Base-by-base conservation (phyloP, 2,329 filamentous ascomycete species). In the Sordariomycetes sp. region DNA sequence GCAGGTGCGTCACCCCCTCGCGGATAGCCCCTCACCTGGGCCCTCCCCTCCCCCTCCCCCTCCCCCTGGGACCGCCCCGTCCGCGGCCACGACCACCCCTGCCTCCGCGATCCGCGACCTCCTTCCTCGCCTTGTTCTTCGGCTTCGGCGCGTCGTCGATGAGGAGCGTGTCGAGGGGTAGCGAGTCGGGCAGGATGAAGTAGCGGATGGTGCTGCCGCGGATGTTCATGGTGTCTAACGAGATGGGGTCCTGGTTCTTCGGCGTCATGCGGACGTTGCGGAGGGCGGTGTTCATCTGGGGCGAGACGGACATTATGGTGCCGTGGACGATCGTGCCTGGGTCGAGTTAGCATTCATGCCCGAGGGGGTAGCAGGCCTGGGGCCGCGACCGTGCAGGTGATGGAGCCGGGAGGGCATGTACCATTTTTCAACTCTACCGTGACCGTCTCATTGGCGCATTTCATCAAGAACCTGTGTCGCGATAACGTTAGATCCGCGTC, bases 41-140 rank as follows among this genome's bases (percentile, higher is more conserved):
- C 11, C n/a, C 52, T 53, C 55, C 61, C 59, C 61, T 58, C 58
- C 57, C 60, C 20, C 46, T 24, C 20, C 76, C 75, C 46, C 81
- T 73, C 20, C 82, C 82, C 58, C 83, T 74, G 25, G 82, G 79
- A 53, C 80, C 71, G 16, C 80, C 77, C 55, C 79, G 70, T 35
- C 79, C 77, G 34, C 80, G 71, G 52, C 79, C 79, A 51, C 78
- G 71, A 32, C 82, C 81, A 32, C 82, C 81, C 54, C 86, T 77
- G 51, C 78, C 71, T 32, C 70, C 77, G 53, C 82, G 81, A 54
- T 86, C 77, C 60, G 83, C 82, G 35, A 80, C 81, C 76, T 97
- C 94, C 81, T 99, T 99, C 70, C 93, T 85, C 28, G 94, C 93
- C 85, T 99, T 99, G 78, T 99, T 99, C 88, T 97, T 97, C 61